Evolutionary conservation across 2,329 filamentous ascomycete genomes (phyloP).

Genomic region (Nemania serpens): DNA sequence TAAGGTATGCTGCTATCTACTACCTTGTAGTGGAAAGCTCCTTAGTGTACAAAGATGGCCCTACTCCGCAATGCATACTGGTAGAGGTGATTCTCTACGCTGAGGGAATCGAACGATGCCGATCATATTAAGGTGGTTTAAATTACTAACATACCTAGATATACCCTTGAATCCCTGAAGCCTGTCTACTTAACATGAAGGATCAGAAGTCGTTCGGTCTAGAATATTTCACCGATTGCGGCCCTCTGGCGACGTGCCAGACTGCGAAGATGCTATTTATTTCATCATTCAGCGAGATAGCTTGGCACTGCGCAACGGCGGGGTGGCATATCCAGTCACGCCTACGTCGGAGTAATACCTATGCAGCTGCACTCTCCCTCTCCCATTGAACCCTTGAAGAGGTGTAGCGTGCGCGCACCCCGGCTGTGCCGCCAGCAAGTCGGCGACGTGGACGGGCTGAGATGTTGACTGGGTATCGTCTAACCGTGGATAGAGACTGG

Average conservation of each 20-base stretch:
- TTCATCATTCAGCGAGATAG: neutral
- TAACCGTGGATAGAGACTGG: neutral
- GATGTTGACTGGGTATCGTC: neutral
- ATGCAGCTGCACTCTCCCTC: neutral
- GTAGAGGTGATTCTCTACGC: no score
- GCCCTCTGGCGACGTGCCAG: no score
- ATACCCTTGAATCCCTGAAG: neutral
- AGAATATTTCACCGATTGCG: no score
- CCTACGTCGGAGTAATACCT: neutral
- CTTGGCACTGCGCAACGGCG: neutral
- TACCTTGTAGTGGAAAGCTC: no score
- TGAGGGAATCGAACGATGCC: slow-evolving; percentile 2
- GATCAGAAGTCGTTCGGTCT: no score
- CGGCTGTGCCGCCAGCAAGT: neutral
- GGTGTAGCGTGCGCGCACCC: neutral
- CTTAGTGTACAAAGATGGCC: no score
- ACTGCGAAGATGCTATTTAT: neutral
- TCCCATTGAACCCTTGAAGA: neutral
- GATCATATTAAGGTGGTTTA: slow-evolving; percentile 5
- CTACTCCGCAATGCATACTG: no score
- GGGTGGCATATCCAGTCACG: neutral
- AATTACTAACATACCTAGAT: neutral
- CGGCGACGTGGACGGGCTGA: neutral
- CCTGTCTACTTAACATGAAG: no score
- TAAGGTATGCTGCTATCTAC: no score